phyloP scores from a whole-genome alignment of 2,329 filamentous ascomycete species.

The Aureobasidium subglaciale region DNA sequence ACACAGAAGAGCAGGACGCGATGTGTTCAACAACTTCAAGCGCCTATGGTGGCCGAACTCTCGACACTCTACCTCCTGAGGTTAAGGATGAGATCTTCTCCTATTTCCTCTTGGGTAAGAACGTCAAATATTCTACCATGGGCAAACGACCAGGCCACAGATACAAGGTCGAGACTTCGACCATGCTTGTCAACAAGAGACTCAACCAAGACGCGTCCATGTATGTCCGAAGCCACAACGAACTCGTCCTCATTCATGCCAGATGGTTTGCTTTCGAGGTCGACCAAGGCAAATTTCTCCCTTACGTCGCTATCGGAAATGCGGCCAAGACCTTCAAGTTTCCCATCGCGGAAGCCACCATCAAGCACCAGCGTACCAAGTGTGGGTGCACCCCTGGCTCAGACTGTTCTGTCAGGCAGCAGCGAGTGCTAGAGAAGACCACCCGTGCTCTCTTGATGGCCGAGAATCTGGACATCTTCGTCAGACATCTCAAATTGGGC shows the following conservation, averaged over 20 bases:
- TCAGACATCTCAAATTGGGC: constrained; percentile 2
- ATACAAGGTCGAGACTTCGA: not conserved
- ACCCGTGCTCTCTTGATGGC: constrained; percentile 2
- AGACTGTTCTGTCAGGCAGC: constrained; percentile 4
- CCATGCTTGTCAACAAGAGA: constrained; percentile 9
- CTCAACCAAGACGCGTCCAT: not conserved
- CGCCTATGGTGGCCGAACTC: not conserved
- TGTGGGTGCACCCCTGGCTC: not conserved
- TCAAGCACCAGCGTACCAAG: not conserved
- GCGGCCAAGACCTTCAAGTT: not conserved
- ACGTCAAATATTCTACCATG: constrained; percentile 1
- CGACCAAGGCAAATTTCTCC: constrained; percentile 7
- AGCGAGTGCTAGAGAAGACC: not conserved
- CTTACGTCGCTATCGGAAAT: not conserved
- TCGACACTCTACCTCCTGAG: not conserved
- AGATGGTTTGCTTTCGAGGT: constrained; percentile 6
- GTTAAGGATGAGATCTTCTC: constrained; percentile 9
- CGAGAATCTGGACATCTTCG: constrained; percentile 1
- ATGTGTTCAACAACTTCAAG: not conserved
- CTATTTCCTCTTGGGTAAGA: constrained; percentile 2
- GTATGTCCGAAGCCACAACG: constrained; percentile 6
- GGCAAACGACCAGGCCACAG: not conserved
- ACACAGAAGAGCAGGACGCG: not conserved
- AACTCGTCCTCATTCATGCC: not conserved
- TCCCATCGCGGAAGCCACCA: constrained; percentile 2